phyloP scores from a whole-genome alignment of 2,329 filamentous ascomycete genomes.

The Scorias spongiosa region DNA sequence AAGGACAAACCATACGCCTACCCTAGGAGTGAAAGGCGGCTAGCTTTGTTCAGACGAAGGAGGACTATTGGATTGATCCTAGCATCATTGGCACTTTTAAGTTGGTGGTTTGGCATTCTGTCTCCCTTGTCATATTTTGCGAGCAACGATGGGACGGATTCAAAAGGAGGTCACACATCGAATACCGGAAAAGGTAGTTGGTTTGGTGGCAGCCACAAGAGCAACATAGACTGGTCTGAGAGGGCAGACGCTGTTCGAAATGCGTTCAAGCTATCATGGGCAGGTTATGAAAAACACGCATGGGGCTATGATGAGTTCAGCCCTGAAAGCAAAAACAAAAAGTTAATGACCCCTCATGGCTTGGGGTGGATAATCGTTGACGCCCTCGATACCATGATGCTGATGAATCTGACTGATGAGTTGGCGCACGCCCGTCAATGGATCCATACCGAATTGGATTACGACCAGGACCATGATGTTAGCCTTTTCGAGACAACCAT shows the following conservation, averaged over 20 bases:
- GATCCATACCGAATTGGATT: constrained; percentile 66
- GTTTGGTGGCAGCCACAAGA: constrained; percentile 38
- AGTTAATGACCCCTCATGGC: constrained; percentile 74
- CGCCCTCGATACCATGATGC: constrained; percentile 86
- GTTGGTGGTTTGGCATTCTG: constrained; percentile 55
- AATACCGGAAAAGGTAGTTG: constrained; percentile 30
- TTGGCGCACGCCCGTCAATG: constrained; percentile 76
- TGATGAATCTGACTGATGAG: constrained; percentile 90
- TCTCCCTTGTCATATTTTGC: constrained; percentile 19
- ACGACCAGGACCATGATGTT: constrained; percentile 87
- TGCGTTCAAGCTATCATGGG: constrained; percentile 83
- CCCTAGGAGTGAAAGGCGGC: constrained; percentile 39
- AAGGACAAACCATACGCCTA: constrained; percentile 93
- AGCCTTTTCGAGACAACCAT: constrained; percentile 98
- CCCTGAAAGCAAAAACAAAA: constrained; percentile 62
- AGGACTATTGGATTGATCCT: constrained; percentile 41
- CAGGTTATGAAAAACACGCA: constrained; percentile 78
- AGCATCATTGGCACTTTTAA: constrained; percentile 40
- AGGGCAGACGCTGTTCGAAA: constrained; percentile 72
- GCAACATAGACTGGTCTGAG: constrained; percentile 54
- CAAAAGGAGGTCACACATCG: constrained; percentile 1
- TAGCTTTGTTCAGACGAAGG: constrained; percentile 49
- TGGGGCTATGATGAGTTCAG: constrained; percentile 90
- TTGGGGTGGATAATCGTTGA: constrained; percentile 98
- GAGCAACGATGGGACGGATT: constrained; percentile 1